Evolutionary conservation across 345 rosid species (phyloP).

Genomic region (Salix exigua): DNA sequence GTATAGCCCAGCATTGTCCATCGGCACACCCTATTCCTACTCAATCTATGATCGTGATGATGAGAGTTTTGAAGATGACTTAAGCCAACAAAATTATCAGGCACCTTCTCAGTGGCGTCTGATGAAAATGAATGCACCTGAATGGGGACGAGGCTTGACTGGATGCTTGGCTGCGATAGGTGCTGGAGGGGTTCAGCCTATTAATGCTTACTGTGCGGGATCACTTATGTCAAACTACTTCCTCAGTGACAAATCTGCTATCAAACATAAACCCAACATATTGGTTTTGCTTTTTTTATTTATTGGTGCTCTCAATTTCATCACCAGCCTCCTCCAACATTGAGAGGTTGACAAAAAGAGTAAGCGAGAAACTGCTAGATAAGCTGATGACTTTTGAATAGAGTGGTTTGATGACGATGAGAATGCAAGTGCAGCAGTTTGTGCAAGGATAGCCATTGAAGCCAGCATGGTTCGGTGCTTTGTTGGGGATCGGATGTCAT

Average conservation of each 20-base stretch:
- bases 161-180: constrained; percentile 64
- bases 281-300: constrained; percentile 41
- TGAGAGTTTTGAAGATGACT: constrained; percentile 30
- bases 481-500: constrained; percentile 35
- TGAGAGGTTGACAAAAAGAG: constrained; percentile 40
- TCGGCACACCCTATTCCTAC: constrained; percentile 56
- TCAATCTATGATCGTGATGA: constrained; percentile 37
- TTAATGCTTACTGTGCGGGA: constrained; percentile 65
- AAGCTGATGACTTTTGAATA: constrained; percentile 42
- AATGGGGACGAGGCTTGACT: constrained; percentile 42
- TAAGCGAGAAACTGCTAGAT: constrained; percentile 32
- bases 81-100: constrained; percentile 21
- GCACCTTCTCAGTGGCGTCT: constrained; percentile 59
- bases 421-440: constrained; percentile 46
- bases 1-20: constrained; percentile 54
- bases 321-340: constrained; percentile 41
- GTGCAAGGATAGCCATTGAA: constrained; percentile 39
- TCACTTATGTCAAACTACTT: constrained; percentile 55
- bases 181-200: constrained; percentile 60
- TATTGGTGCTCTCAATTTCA: constrained; percentile 32
- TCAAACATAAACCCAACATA: constrained; percentile 29
- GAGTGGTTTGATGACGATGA: constrained; percentile 53
- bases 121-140: constrained; percentile 55
- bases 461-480: constrained; percentile 41
- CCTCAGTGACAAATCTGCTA: constrained; percentile 31